A percentile compares a stretch with the other conserved stretches of the same genome.
phyloP scores from a whole-genome alignment of 768 basidiomycete genomes.

The Lentinula guzmanii region DNA sequence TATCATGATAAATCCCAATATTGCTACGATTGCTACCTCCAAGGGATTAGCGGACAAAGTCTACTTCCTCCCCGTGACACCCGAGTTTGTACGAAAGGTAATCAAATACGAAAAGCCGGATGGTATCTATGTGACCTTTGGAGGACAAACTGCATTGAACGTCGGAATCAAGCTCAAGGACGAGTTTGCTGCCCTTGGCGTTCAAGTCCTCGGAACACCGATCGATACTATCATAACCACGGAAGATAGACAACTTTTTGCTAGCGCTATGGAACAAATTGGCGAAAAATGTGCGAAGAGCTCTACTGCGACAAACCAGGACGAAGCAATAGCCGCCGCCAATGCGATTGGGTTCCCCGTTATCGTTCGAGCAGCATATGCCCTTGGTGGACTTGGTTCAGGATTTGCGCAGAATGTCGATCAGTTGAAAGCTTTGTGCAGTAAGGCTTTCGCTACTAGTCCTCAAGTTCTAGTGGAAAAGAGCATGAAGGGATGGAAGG shows the following conservation, averaged over 20 bases:
- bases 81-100: slow-evolving; percentile 96
- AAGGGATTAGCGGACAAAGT: slow-evolving; percentile 99
- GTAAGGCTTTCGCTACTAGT: slow-evolving; percentile 94
- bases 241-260: slow-evolving; percentile 94
- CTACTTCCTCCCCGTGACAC: slow-evolving; percentile 97
- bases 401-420: slow-evolving; percentile 94
- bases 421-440: slow-evolving; percentile 85
- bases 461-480: slow-evolving; percentile 99
- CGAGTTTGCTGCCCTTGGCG: slow-evolving; percentile 86
- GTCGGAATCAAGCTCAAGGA: slow-evolving; percentile 98
- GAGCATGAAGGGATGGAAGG: slow-evolving; percentile 99
- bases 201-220: slow-evolving; percentile 92
- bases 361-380: slow-evolving; percentile 95
- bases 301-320: slow-evolving; percentile 75
- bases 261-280: slow-evolving; percentile 90
- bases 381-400: slow-evolving; percentile 90
- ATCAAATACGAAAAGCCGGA: slow-evolving; percentile 99
- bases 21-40: slow-evolving; percentile 96
- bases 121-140: slow-evolving; percentile 98
- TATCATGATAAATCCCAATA: slow-evolving; percentile 97
- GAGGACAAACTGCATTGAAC: slow-evolving; percentile 94
- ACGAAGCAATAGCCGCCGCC: slow-evolving; percentile 84
- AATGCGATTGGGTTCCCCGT: slow-evolving; percentile 87
- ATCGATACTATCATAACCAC: slow-evolving; percentile 97
- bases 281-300: slow-evolving; percentile 94